Evolutionary conservation across 148 eudicot genomes (phyloP), one percentile per base, ranked within the genome.

Genomic region (Arctostaphylos glauca): DNA sequence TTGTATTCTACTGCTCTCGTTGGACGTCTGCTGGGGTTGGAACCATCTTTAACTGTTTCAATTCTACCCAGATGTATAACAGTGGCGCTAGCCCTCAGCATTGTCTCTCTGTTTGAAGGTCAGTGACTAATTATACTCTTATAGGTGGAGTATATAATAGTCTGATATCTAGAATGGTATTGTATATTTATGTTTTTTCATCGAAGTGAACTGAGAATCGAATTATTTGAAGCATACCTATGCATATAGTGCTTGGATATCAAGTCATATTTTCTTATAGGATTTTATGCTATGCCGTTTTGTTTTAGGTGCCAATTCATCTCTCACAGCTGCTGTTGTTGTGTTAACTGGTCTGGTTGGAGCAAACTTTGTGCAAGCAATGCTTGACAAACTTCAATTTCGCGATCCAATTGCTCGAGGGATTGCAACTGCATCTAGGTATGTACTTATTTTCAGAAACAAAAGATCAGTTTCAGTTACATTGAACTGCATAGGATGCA

Each of bases 61-160:
- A 90, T 97, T 80, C 89, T 97, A 82, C 99, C 99, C 14, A 92
- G 99, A 81, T 97, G 99, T 89, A 92, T 97, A 67, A 97, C 99
- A n/a, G 98, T 97, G 76, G 99, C 99, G 25, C 87, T 97, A 49
- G 99, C 99, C 76, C 99, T 97, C 87, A 97, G 99, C 92, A 93
- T 97, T 56, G 93, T 92, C 43, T 89, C 92, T 59, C 87, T 97
- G 76, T 97, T 97, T 83, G 96, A 93, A 90, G 98, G 99, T 96
- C 58, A 74, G 84, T 64, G 12, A 53, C 77, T 49, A 56, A 38
- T 44, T 83, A 13, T 44, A 12, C 6, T 67, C 21, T 25, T 53
- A n/a, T 19, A 62, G 19, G 31, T 68, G 23, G 25, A 67, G n/a
- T 46, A 5, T 16, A 58, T 66, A 49, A 5, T 49, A 53, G 38